A percentile compares a stretch with the other conserved stretches of the same genome.
phyloP scores from a whole-genome alignment of 192 early-diverging fungal species.

The Podila epigama region DNA sequence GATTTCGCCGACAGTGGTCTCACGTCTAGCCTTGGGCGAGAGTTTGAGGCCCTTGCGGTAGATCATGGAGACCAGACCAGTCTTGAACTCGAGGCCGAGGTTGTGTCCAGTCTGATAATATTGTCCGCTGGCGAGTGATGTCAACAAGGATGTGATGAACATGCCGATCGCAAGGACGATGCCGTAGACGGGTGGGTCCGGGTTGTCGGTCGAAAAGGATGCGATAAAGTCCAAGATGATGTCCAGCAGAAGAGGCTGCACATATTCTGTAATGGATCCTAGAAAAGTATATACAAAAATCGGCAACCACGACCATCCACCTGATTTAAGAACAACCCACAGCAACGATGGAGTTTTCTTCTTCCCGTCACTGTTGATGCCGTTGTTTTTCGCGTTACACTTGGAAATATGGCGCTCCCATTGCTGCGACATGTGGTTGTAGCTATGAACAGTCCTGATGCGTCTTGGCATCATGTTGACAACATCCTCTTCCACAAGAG shows the following conservation, averaged over 20 bases:
- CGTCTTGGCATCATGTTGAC: constrained; percentile 32
- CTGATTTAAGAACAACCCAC: constrained; percentile 21
- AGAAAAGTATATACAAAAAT: constrained; percentile 5
- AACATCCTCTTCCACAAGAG: constrained; percentile 21
- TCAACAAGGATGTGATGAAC: constrained; percentile 7
- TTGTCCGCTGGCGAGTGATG: constrained; percentile 12
- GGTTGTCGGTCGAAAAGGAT: constrained; percentile 19
- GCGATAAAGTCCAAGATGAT: constrained; percentile 35
- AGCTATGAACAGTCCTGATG: constrained; percentile 9
- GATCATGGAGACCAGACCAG: constrained; percentile 38
- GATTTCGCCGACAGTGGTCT: constrained; percentile 43
- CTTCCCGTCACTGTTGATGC: too few relatives aligned
- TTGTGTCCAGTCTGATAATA: constrained; percentile 13
- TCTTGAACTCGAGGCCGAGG: constrained; percentile 24
- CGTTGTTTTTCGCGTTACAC: neutral
- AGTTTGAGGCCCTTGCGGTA: constrained; percentile 47
- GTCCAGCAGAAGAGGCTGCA: constrained; percentile 39
- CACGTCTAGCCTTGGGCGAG: constrained; percentile 23
- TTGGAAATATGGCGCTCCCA: constrained; percentile 22
- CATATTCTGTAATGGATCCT: constrained; percentile 16
- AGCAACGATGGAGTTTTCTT: constrained; percentile 21
- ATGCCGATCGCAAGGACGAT: constrained; percentile 34
- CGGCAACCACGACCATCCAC: constrained; percentile 31
- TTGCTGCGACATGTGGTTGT: neutral
- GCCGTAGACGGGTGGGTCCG: constrained; percentile 10